A percentile compares a stretch with the other conserved stretches of the same genome.
These are phyloP conservation scores for Candida mattraensis DNA, from an alignment of 805 yeast species.

Conservation along the genomic window DNA sequence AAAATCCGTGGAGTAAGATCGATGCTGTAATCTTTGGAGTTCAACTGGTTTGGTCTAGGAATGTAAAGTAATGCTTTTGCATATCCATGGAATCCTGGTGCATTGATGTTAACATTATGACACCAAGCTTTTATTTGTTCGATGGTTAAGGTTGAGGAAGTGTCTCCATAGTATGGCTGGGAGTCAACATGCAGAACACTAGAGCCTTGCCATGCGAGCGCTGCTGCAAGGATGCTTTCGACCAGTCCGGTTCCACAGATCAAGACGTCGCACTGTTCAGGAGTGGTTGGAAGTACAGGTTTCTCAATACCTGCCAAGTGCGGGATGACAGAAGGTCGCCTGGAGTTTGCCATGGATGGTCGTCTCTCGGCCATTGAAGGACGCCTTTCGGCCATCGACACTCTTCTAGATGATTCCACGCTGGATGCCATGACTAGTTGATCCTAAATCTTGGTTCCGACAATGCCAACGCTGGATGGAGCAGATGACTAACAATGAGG, in stretches of 20 bases:
- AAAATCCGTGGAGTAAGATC: conserved; percentile 85
- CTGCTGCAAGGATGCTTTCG: conserved; percentile 88
- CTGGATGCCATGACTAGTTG: conserved; percentile 26
- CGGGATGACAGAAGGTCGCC: conserved; percentile 52
- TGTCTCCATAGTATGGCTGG: conserved; percentile 85
- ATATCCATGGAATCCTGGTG: conserved; percentile 35
- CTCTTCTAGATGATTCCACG: conserved; percentile 41
- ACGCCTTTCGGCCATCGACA: conserved; percentile 68
- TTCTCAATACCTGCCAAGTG: conserved; percentile 76
- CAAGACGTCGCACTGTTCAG: conserved; percentile 82
- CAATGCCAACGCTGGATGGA: too few relatives aligned
- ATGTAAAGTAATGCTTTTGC: conserved; percentile 76
- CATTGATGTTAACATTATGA: conserved; percentile 54
- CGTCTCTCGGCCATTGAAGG: conserved; percentile 48
- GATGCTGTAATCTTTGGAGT: conserved; percentile 76
- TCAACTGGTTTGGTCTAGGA: conserved; percentile 57
- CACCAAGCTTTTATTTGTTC: conserved; percentile 89
- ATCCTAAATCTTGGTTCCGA: too few relatives aligned
- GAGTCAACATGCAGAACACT: conserved; percentile 86
- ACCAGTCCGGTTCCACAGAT: conserved; percentile 91
- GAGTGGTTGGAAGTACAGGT: conserved; percentile 58
- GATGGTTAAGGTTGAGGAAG: conserved; percentile 78
- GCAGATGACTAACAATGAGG: too few relatives aligned
- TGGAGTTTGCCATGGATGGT: conserved; percentile 30
- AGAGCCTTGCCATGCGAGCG: conserved; percentile 98